Evolutionary conservation across 2,329 filamentous ascomycete genomes (phyloP), one percentile per base, ranked within the genome.

Genomic region (Cryphonectria radicalis): DNA sequence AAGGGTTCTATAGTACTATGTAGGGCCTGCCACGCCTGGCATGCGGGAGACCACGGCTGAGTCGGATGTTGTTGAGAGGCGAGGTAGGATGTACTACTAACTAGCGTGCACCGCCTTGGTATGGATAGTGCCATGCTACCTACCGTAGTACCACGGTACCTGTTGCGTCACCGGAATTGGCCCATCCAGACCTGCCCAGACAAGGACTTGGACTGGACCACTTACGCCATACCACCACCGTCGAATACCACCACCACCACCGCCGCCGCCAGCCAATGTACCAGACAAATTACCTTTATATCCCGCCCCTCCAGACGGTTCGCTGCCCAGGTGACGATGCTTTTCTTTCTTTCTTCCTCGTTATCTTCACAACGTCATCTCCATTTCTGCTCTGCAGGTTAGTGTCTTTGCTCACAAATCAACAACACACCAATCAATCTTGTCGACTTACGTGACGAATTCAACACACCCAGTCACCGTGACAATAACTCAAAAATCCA

Each of bases 271-370:
- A n/a, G 28, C 28, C 43, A 46, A 5, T 22, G 37, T 40, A 14
- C n/a, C n/a, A 57, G n/a, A n/a, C 53, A 25, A 57, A 13, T 10
- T 59, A 14, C 55, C 25, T 59, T 62, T 62, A 62, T 62, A 62
- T 40, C 59, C 59, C 35, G 59, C 59, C 59, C 59, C 17, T 62
- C 32, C 32, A 19, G 11, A 25, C 59, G 8, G 11, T 35, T 62
- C 8, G 59, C 32, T 5, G 17, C 32, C 35, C 35, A 35, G 32
- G 59, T 25, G 59, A 37, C 35, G 22, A 37, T 40, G 59, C 59
- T n/a, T 11, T 62, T 25, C 17, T 32, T 14, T 37, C 19, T 62
- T 62, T 17, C 59, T 32, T 62, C 19, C 35, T 62, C 35, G 11
- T 10, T n/a, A 50, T 19, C 6, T 11, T 2, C 19, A 13, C 10